Conservation (phyloP, 495 filamentous ascomycete species). For the Neurospora cerealis region DNA sequence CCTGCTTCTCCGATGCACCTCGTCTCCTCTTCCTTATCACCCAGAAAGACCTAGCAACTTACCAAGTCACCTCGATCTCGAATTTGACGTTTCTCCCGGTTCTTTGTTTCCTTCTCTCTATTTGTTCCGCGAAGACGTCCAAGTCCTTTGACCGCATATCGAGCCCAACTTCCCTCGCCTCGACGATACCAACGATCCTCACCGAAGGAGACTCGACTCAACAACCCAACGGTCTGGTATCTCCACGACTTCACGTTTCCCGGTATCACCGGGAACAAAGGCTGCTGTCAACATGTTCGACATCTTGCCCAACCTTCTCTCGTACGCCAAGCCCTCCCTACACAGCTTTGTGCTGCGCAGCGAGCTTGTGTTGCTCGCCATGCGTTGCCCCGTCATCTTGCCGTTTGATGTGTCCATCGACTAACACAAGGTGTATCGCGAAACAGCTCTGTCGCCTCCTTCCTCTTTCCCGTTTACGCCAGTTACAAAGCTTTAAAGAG, state of each 20-base stretch:
- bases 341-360: not conserved
- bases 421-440: slow-evolving; percentile 1
- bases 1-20: not conserved
- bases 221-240: not conserved
- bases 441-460: slow-evolving; percentile 70
- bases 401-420: not conserved
- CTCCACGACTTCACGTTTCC: not conserved
- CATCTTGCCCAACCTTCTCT: slow-evolving; percentile 68
- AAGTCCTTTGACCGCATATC: not conserved
- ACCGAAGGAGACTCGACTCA: not conserved
- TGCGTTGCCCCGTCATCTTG: not conserved
- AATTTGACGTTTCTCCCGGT: not conserved
- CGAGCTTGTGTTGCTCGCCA: not conserved
- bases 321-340: slow-evolving; percentile 43
- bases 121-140: not conserved
- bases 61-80: not conserved
- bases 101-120: not conserved
- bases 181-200: not conserved
- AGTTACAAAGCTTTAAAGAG: slow-evolving; percentile 97
- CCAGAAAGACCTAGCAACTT: not conserved
- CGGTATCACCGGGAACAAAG: not conserved
- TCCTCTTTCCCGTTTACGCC: slow-evolving; percentile 92
- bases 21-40: not conserved
- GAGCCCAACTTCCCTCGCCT: not conserved
- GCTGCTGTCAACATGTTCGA: slow-evolving; percentile 54